Percentiles rank a stretch among this genome's conserved stretches.
phyloP scores from a whole-genome alignment of 2,329 filamentous ascomycete species.

The Penicillium sclerotiorum region DNA sequence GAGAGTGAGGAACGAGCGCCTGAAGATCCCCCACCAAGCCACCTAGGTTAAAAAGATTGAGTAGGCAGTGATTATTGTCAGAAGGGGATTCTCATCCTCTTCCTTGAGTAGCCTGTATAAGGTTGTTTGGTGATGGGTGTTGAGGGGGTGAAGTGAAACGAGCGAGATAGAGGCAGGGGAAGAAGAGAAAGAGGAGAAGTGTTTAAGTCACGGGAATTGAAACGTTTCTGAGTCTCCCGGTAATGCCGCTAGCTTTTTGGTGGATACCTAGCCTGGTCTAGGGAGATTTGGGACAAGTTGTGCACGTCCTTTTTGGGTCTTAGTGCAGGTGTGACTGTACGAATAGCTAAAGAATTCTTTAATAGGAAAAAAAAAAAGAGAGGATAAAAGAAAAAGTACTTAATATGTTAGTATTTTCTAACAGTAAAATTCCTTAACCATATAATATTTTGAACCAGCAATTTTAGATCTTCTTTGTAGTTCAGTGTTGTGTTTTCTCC shows the following conservation, averaged over 20 bases:
- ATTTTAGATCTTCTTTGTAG: not conserved
- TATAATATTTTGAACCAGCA: no score
- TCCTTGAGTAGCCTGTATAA: not conserved
- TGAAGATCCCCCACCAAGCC: slow-evolving; percentile 17
- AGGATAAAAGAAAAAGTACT: no score
- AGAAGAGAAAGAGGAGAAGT: slow-evolving; percentile 18
- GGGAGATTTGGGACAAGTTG: not conserved
- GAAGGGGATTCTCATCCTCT: slow-evolving; percentile 8
- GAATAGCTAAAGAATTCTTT: not conserved
- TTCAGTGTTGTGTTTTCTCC: no score
- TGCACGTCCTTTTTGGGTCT: slow-evolving; percentile 14
- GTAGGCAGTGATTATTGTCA: not conserved
- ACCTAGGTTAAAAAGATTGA: not conserved
- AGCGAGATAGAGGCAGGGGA: slow-evolving; percentile 8
- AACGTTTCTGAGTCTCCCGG: slow-evolving; percentile 18
- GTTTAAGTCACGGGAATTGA: slow-evolving; percentile 18
- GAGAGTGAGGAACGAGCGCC: slow-evolving; percentile 1
- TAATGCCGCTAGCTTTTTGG: slow-evolving; percentile 21
- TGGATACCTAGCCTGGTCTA: slow-evolving; percentile 21
- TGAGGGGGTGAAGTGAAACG: slow-evolving; percentile 2
- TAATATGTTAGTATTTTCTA: no score
- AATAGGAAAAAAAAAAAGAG: not conserved
- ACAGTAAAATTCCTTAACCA: no score
- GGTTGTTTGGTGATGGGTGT: not conserved
- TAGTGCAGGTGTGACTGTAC: not conserved